Conservation (phyloP, 169 alveolate genomes). For the Plasmodium vivax region DNA sequence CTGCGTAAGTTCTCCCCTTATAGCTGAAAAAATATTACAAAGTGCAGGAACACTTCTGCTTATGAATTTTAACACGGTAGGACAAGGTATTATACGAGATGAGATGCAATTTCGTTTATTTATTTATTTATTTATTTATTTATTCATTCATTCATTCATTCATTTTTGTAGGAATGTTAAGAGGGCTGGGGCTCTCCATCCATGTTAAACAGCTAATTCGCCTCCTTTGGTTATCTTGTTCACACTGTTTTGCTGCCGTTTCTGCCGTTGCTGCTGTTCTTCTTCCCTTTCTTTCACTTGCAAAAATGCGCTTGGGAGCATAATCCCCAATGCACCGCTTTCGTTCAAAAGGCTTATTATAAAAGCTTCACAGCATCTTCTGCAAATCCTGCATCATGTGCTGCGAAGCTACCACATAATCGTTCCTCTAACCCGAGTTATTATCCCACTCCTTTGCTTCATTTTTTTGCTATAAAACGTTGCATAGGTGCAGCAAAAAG, state of each 20-base stretch:
- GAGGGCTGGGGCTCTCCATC: too few species aligned
- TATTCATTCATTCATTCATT: too few species aligned
- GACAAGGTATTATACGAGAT: background rate
- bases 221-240: too few species aligned
- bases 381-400: background rate
- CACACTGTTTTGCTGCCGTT: too few species aligned
- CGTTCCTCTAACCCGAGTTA: background rate
- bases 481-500: background rate
- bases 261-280: background rate
- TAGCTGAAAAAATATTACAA: background rate
- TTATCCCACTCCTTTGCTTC: background rate
- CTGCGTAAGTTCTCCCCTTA: background rate
- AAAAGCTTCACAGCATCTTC: background rate
- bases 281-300: background rate
- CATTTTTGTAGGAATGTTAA: too few species aligned
- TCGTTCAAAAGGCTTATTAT: background rate
- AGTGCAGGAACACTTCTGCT: background rate
- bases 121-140: too few species aligned
- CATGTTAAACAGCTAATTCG: too few species aligned
- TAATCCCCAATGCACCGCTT: background rate
- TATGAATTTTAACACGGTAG: background rate
- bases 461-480: background rate
- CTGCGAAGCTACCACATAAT: background rate
- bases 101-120: background rate
- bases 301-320: background rate